phyloP scores from a whole-genome alignment of 1,139 yeast species.

The Blastobotrys malaysiensis region DNA sequence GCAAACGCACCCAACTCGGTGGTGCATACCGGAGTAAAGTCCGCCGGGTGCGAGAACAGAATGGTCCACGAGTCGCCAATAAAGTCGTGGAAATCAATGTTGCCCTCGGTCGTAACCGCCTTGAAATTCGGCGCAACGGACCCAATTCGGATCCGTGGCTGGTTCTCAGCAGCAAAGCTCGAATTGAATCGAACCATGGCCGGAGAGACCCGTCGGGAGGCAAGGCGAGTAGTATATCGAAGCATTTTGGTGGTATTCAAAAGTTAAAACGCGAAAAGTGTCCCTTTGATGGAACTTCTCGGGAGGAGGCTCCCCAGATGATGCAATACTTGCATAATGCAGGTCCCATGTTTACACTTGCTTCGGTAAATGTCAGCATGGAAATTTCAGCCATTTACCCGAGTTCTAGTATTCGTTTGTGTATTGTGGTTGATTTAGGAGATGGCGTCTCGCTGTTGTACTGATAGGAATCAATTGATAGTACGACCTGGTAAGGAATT shows the following conservation, averaged over 20 bases:
- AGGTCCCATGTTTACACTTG: not conserved
- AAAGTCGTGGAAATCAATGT: conserved; percentile 74
- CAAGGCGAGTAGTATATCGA: conserved; percentile 1
- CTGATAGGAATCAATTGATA: too few species aligned
- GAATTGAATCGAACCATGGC: conserved; percentile 13
- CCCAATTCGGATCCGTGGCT: conserved; percentile 51
- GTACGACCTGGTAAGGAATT: too few species aligned
- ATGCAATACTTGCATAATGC: conserved; percentile 7
- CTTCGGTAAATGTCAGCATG: not conserved
- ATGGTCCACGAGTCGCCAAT: conserved; percentile 80
- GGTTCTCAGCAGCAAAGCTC: conserved; percentile 21
- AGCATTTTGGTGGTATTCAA: conserved; percentile 5
- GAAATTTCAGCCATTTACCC: too few species aligned
- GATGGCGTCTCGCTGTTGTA: not conserved
- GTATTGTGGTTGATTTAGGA: too few species aligned
- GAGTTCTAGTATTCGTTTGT: too few species aligned
- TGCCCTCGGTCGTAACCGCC: conserved; percentile 73
- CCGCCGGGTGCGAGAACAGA: conserved; percentile 88
- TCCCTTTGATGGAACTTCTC: not conserved
- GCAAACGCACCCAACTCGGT: conserved; percentile 93
- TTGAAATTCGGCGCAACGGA: conserved; percentile 79
- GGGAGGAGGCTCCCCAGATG: conserved; percentile 2
- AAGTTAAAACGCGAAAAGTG: not conserved
- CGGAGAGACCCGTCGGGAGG: conserved; percentile 5
- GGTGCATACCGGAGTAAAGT: conserved; percentile 92